phyloP scores from a whole-genome alignment of 495 filamentous ascomycete genomes.

The Baudoinia panamericana region DNA sequence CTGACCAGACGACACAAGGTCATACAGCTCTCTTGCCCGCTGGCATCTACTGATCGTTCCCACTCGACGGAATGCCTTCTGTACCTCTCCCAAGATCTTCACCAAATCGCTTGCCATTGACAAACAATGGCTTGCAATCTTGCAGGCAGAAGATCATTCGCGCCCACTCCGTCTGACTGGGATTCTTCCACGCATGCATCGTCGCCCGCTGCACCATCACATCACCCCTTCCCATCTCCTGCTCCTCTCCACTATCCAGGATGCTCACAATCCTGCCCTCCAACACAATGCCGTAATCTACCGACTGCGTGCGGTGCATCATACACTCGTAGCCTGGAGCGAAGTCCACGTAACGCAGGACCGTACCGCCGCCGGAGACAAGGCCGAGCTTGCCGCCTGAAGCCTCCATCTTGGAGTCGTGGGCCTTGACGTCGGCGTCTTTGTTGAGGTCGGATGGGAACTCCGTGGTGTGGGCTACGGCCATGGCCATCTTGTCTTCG shows the following conservation, averaged over 20 bases:
- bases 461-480: conserved; percentile 20
- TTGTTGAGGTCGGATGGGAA: conserved; percentile 24
- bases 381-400: conserved; percentile 26
- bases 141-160: conserved; percentile 22
- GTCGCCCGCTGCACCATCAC: conserved; percentile 54
- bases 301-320: conserved; percentile 59
- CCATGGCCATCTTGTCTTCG: conserved; percentile 17
- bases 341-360: conserved; percentile 50
- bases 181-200: conserved; percentile 54
- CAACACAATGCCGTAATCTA: conserved; percentile 69
- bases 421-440: conserved; percentile 38
- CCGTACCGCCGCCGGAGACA: conserved; percentile 35
- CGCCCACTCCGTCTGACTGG: conserved; percentile 33
- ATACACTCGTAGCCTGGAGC: conserved; percentile 39
- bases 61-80: conserved; percentile 18
- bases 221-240: conserved; percentile 45
- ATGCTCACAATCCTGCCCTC: conserved; percentile 53
- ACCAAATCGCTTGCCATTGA: conserved; percentile 17
- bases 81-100: conserved; percentile 21
- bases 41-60: conserved; percentile 15
- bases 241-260: conserved; percentile 44
- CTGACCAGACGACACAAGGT: no score
- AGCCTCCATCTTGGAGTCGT: conserved; percentile 20
- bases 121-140: conserved; percentile 20
- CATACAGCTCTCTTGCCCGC: no score